Base-by-base conservation (phyloP, 2,329 filamentous ascomycete species). In the Penicillium sp. region DNA sequence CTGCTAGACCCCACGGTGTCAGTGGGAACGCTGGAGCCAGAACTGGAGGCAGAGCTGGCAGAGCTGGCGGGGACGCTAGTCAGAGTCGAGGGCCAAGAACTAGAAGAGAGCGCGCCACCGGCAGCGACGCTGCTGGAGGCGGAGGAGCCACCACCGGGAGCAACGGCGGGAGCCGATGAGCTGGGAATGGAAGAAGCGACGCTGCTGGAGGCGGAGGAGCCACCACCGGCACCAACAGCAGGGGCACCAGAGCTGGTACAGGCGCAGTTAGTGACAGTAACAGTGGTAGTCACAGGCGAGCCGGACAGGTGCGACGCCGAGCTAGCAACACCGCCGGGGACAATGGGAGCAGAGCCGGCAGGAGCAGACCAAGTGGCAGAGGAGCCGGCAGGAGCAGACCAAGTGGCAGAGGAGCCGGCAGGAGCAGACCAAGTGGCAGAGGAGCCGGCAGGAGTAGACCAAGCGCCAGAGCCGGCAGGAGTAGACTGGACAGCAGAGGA, bases 1-100 rank as follows among this genome's bases (percentile, higher is more conserved):
- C 55, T 54, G 28, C 51, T 46, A 28, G 58, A 42, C 7, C 53
- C 50, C 24, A 44, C 9, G 18, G 15, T 54, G 8, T 28, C 20
- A 6, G 62, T 46, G 15, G 54, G 25, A 15, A 44, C 32, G 18
- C 37, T 37, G 4, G 58, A 53, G 13, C 51, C 29, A 33, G 58
- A 48, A 25, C 41, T 53, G 32, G 40, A 23, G 20, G 20, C 20
- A 23, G 20, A 23, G 20, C 20, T 23, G 13, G 52, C 29, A 33
- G 58, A 48, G 29, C 41, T 53, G 32, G 40, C 43, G 7, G 55
- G 51, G 24, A 50, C 47, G 12, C 40, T 53, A 23, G 39, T 28
- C 10, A 52, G 39, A 12, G 46, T 44, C 39, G 47, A 46, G 28
- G 50, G 42, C 9, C 33, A 27, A 35, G 53, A 32, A 31, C 28